These are phyloP conservation scores for Clarireedia paspali DNA, from an alignment of 2,329 filamentous ascomycete species.

Conservation along the genomic window DNA sequence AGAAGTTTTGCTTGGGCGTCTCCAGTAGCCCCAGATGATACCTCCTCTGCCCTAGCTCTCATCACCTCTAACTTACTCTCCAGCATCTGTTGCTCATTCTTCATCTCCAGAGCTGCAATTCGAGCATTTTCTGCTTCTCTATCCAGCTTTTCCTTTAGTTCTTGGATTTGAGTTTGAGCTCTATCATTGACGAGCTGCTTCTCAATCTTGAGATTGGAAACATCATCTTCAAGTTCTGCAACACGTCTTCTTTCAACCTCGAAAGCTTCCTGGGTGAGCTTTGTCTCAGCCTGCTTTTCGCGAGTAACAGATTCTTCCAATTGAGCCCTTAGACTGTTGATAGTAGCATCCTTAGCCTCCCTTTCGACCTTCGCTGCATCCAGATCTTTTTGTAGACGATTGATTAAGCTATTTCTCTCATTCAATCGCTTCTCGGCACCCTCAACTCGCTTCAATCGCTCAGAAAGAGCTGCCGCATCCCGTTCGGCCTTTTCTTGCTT, in stretches of 20 bases:
- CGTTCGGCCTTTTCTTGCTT: slow-evolving; percentile 50
- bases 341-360: slow-evolving; percentile 53
- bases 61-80: slow-evolving; percentile 89
- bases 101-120: slow-evolving; percentile 66
- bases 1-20: slow-evolving; percentile 85
- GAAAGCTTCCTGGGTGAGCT: slow-evolving; percentile 58
- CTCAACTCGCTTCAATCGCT: slow-evolving; percentile 41
- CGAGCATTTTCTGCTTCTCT: slow-evolving; percentile 64
- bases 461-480: slow-evolving; percentile 41
- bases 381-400: slow-evolving; percentile 48
- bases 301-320: slow-evolving; percentile 59
- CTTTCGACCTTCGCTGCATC: slow-evolving; percentile 55
- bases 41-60: slow-evolving; percentile 80
- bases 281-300: slow-evolving; percentile 58
- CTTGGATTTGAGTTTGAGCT: slow-evolving; percentile 58
- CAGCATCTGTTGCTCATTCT: slow-evolving; percentile 66
- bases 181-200: slow-evolving; percentile 69
- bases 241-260: slow-evolving; percentile 54
- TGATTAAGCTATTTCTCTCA: slow-evolving; percentile 45
- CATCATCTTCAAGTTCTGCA: slow-evolving; percentile 47
- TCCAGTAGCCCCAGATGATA: slow-evolving; percentile 70
- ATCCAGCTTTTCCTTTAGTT: slow-evolving; percentile 65
- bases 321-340: slow-evolving; percentile 62
- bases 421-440: slow-evolving; percentile 48
- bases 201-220: slow-evolving; percentile 66